Evolutionary conservation across 2,329 filamentous ascomycete species (phyloP).

Genomic region (Rachicladosporium sp.): DNA sequence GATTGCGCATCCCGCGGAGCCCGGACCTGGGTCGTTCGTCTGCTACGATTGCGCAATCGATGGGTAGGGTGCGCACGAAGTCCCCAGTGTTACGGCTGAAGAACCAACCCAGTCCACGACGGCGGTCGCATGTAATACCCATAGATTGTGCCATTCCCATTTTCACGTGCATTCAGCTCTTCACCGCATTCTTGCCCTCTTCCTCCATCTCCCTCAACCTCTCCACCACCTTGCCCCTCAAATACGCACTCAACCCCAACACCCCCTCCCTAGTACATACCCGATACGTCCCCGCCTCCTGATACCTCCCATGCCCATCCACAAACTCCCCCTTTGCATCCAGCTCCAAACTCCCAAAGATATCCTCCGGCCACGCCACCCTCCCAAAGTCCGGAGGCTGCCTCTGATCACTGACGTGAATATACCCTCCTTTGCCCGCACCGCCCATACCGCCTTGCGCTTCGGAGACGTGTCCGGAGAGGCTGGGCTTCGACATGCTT

Average conservation of each 20-base stretch:
- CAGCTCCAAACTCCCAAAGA: constrained; percentile 52
- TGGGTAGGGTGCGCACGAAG: no score
- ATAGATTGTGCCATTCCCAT: no score
- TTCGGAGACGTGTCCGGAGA: no score
- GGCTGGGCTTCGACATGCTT: constrained; percentile 18
- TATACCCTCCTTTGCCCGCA: constrained; percentile 47
- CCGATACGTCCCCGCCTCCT: constrained; percentile 50
- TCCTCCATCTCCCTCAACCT: constrained; percentile 22
- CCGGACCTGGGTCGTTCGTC: no score
- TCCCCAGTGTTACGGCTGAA: no score
- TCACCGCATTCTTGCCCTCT: constrained; percentile 7
- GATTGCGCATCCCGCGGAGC: no score
- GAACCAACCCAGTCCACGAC: no score
- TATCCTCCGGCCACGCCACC: constrained; percentile 56
- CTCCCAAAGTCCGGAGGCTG: constrained; percentile 51
- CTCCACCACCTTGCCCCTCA: constrained; percentile 21
- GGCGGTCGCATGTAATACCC: no score
- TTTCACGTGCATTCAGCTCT: no score
- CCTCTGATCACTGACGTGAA: constrained; percentile 49
- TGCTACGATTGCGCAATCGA: no score
- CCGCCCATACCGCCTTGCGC: constrained; percentile 46
- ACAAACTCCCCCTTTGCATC: constrained; percentile 46
- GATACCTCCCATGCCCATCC: constrained; percentile 44
- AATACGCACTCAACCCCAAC: constrained; percentile 23
- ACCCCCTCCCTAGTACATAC: constrained; percentile 49